A percentile compares a stretch with the other conserved stretches of the same genome.
Conservation (phyloP, 2,329 filamentous ascomycete genomes). For the Monosporascus ibericus region DNA sequence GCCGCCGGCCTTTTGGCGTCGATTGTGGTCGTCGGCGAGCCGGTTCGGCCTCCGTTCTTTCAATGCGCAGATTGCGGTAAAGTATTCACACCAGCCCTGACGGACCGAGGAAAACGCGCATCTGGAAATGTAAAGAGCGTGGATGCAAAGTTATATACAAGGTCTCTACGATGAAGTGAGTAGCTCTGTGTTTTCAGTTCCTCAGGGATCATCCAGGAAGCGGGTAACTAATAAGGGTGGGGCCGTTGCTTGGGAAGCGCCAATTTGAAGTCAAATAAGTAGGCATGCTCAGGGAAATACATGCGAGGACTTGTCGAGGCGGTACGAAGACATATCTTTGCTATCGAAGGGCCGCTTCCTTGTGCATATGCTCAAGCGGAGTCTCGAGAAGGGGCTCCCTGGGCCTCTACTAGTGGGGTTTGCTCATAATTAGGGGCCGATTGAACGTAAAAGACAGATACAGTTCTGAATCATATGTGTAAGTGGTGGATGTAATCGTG, state of each 20-base stretch:
- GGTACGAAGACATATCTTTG: neutral
- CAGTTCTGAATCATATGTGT: no score
- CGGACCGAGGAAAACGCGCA: neutral
- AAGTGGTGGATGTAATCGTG: no score
- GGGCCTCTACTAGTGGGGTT: no score
- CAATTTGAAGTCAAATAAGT: neutral
- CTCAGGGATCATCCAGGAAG: neutral
- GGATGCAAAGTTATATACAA: neutral
- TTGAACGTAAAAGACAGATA: no score
- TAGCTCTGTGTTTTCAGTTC: neutral
- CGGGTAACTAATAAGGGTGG: neutral
- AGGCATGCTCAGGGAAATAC: no score
- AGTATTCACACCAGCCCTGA: neutral
- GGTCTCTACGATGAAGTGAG: neutral
- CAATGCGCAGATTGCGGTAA: neutral
- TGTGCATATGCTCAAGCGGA: no score
- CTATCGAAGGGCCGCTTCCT: neutral
- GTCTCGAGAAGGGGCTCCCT: no score
- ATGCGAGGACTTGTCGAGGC: neutral
- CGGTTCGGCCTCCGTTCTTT: neutral
- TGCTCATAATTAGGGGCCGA: no score
- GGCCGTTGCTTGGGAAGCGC: neutral
- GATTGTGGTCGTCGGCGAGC: neutral
- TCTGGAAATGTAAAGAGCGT: neutral
- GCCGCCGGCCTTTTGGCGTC: neutral